Evolutionary conservation across 805 yeast species (phyloP).

Genomic region (Spathaspora hagerdaliae): DNA sequence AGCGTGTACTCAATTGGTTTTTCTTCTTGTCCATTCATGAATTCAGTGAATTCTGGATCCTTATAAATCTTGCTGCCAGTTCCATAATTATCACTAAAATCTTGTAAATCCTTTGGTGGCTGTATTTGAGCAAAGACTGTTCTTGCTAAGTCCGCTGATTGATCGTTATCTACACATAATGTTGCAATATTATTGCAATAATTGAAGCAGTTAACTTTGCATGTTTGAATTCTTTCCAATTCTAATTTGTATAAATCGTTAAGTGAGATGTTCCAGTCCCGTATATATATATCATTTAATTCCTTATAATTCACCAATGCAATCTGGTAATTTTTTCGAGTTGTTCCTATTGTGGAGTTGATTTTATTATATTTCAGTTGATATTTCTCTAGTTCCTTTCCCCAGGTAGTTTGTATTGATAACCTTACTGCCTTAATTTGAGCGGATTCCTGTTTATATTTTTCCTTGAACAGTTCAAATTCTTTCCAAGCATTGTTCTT

Average conservation of each 20-base stretch:
- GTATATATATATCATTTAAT: slow-evolving; percentile 57
- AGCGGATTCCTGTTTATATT: slow-evolving; percentile 55
- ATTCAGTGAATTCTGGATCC: slow-evolving; percentile 65
- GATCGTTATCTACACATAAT: slow-evolving; percentile 75
- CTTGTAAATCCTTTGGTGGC: slow-evolving; percentile 52
- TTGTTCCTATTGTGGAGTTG: slow-evolving; percentile 35
- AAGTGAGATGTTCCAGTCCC: slow-evolving; percentile 68
- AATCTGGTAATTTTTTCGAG: slow-evolving; percentile 55
- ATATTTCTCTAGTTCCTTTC: slow-evolving; percentile 63
- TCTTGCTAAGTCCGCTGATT: slow-evolving; percentile 69
- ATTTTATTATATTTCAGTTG: slow-evolving; percentile 52
- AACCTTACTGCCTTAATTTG: slow-evolving; percentile 58
- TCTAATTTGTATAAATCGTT: slow-evolving; percentile 65
- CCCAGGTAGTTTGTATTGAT: slow-evolving; percentile 65
- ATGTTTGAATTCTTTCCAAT: slow-evolving; percentile 63
- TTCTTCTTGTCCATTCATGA: slow-evolving; percentile 33
- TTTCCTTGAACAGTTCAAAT: slow-evolving; percentile 36
- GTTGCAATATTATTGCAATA: slow-evolving; percentile 72
- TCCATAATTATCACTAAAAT: slow-evolving; percentile 50
- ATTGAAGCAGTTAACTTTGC: slow-evolving; percentile 73
- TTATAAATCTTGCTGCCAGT: slow-evolving; percentile 62
- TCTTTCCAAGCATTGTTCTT: slow-evolving; percentile 35
- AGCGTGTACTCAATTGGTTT: slow-evolving; percentile 11
- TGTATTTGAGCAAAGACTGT: slow-evolving; percentile 64
- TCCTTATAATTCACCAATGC: slow-evolving; percentile 52